Evolutionary conservation across 305 asterid genomes (phyloP), one percentile per base, ranked within the genome.

Genomic region (Fraxinus angustifolia): DNA sequence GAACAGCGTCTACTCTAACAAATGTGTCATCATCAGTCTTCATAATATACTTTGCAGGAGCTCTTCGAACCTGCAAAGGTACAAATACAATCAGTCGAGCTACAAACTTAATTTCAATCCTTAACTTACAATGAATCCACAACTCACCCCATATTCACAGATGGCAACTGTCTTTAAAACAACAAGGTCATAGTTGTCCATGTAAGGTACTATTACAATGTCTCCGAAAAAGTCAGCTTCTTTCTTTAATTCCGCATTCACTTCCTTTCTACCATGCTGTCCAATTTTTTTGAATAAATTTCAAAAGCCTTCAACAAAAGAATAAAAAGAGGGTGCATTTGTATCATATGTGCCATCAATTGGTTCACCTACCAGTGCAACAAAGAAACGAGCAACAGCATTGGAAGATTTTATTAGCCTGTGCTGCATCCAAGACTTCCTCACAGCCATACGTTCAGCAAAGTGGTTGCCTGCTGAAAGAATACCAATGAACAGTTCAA

Each of bases 391-490:
- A 38, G 92, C 94, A 81, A 91, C 93, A 19, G 88, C 93, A 53
- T 84, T 74, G 28, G 97, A 88, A 42, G 97, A 90, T 83, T 83
- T 88, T 85, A 93, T 84, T 71, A 90, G 89, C 78, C 83, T 82
- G 70, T 93, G 93, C 83, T 88, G 96, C 97, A 93, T 93, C 97
- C 97, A 93, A 79, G 97, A 91, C 82, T 73, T 90, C 85, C 97
- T 88, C 53, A 88, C 93, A 36, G 95, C 97, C 97, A 93, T 93
- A 14, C 97, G 85, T 86, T 93, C 97, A 6, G 93, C 95, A 84
- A 93, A 93, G 87, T 93, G 97, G 83, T 91, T 93, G 42, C 97
- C 97, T 8, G 97, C 97, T 30, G 97, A 93, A 79, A 93, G 95
- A 87, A 93, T 81, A 19, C 97, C 97, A 30, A 93, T 90, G 89